Base-by-base conservation (phyloP, 1,284 basidiomycete genomes). In the Ustilago hordei region DNA sequence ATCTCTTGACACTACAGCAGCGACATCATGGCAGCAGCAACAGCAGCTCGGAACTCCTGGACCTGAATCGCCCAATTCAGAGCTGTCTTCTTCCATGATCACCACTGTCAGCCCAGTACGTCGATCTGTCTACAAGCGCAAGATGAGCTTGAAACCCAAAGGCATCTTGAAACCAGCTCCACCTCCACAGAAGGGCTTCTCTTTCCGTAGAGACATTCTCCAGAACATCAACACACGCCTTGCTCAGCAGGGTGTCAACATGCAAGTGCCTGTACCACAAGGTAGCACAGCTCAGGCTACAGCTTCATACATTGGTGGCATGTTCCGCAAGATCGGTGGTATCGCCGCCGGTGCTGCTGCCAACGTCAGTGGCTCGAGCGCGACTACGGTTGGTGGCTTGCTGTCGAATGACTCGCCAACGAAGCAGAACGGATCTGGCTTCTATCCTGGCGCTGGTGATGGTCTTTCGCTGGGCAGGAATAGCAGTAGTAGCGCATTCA, bases 221-320 rank as follows among this genome's bases (percentile, higher is more conserved):
- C 80, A 84, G 52, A 76, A 64, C 56, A 70, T 85, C 62, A 85
- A 85, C 57, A 76, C 77, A 34, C 73, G 82, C 32, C 78, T 85
- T 11, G 83, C 84, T 8, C 83, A 84, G 59, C 80, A 83, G 36
- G 84, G 84, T n/a, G 78, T 85, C 35, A 79, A 81, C 53, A 73
- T 85, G 6, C 79, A 83, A 47, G 80, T 85, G 0, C 83, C 84
- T 5, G 60, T 84, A 15, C 80, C 80, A 2, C 75, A 78, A 52
- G 66, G 64, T 4, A 63, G 72, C 43, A 76, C 80, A 17, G 80
- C 75, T 2, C 69, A 73, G 38, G 78, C 78, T 1, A 76, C 78
- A 13, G 75, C 73, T 35, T 65, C 74, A 32, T 70, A 82, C 58
- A 65, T 84, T 7, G 80, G 81, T 15, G 78, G 81, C 53, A 74